phyloP scores from a whole-genome alignment of 1,139 yeast genomes.

The Eremothecium gossypii region DNA sequence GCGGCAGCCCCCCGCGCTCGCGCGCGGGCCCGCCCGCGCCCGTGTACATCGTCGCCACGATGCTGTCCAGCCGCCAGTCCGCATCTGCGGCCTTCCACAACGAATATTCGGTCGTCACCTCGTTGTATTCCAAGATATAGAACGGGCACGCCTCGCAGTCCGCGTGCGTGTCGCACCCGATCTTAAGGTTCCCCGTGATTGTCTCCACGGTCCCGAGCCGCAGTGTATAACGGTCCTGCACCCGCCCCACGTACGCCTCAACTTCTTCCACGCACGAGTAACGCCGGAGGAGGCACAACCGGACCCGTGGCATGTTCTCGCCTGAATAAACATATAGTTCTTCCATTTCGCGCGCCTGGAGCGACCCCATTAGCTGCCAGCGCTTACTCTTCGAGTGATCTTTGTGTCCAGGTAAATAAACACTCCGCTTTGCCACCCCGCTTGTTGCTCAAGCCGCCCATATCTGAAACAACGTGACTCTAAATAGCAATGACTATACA shows the following conservation, averaged over 20 bases:
- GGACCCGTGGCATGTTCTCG: conserved; percentile 19
- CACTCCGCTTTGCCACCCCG: too few species aligned
- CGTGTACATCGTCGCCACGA: conserved; percentile 15
- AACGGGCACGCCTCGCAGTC: conserved; percentile 14
- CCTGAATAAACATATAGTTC: conserved; percentile 21
- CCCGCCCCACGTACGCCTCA: conserved; percentile 13
- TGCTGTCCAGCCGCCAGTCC: conserved; percentile 18
- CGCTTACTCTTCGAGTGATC: too few species aligned
- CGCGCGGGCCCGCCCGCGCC: not conserved
- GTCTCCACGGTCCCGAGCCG: conserved; percentile 21
- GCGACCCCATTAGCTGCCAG: not conserved
- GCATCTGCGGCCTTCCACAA: conserved; percentile 22
- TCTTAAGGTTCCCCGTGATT: conserved; percentile 24
- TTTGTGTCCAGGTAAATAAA: too few species aligned
- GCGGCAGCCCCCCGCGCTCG: not conserved
- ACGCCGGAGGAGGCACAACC: conserved; percentile 16
- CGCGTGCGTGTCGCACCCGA: conserved; percentile 14
- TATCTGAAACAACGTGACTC: too few species aligned
- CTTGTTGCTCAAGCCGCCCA: too few species aligned
- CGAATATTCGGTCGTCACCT: conserved; percentile 13
- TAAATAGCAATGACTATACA: too few species aligned
- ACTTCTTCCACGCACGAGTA: conserved; percentile 12
- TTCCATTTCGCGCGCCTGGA: not conserved
- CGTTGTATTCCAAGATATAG: conserved; percentile 23
- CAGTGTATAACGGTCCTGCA: conserved; percentile 21